Conservation (phyloP, 2,329 filamentous ascomycete species). For the Clarireedia sp. region DNA sequence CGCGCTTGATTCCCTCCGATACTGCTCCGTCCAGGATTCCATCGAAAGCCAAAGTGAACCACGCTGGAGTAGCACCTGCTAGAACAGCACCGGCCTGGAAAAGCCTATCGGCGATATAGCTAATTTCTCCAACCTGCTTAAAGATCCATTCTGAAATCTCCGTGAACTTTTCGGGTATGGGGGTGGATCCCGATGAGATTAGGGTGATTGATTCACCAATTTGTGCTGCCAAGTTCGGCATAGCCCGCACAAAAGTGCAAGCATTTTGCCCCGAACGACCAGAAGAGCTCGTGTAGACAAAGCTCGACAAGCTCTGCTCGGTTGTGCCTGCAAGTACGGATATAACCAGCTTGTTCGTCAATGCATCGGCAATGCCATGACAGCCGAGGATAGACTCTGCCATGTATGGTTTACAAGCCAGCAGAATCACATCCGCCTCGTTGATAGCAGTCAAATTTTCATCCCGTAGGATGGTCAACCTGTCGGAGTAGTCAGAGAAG, state of each 20-base stretch:
- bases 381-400: conserved; percentile 4
- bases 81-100: conserved; percentile 7
- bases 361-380: conserved; percentile 4
- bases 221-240: conserved; percentile 8
- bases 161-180: background rate
- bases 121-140: background rate
- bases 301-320: background rate
- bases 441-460: conserved; percentile 5
- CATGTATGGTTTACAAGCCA: conserved; percentile 10
- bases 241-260: background rate
- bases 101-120: conserved; percentile 3
- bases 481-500: conserved; percentile 1
- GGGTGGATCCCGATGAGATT: conserved; percentile 1
- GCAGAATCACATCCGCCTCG: background rate
- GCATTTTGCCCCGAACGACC: background rate
- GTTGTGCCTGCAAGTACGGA: conserved; percentile 7
- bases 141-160: conserved; percentile 6
- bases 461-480: background rate
- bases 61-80: conserved; percentile 6
- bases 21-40: conserved; percentile 7
- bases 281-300: background rate
- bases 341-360: conserved; percentile 9
- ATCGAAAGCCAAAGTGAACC: conserved; percentile 8
- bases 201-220: conserved; percentile 6
- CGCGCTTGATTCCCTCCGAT: conserved; percentile 6